Base-by-base conservation (phyloP, 129 eudicot species). In the Flaveria robusta region DNA sequence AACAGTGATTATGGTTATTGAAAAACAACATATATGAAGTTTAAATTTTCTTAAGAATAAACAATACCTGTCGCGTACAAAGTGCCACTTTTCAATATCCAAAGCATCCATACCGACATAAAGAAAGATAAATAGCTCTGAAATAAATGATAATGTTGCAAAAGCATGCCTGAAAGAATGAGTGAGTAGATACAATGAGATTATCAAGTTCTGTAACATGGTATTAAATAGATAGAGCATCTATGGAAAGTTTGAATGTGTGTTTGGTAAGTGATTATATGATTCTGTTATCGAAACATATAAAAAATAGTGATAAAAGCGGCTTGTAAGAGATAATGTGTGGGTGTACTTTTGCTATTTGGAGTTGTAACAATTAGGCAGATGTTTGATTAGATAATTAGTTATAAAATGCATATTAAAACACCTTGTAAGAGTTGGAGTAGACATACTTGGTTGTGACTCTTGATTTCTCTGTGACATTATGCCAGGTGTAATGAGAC, bases 91-190 rank as follows among this genome's bases (percentile, higher is more conserved):
- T 77, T 93, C 98, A 54, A 93, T 86, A 83, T 93, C 97, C 77
- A 92, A 80, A 74, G 97, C 96, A 86, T 92, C 97, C 97, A 92
- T 92, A 71, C 97, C 97, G 52, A 92, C 97, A 72, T 92, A 92
- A 60, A 92, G 93, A 74, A 92, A 92, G 74, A 92, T 92, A 65
- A 90, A 93, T 31, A 82, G 72, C 83, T 93, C 98, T 1, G 92
- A 84, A 79, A 90, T 83, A 81, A 93, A 93, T 23, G 98, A 90
- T 70, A 93, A 65, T 34, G 98, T 93, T 16, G 98, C 98, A 87
- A 93, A 93, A 20, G 92, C 85, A 80, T 93, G 98, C 92, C 98
- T 93, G 88, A 26, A 55, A 76, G 80, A 41, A 58, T 1, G 70
- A 74, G 41, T 10, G 47, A 14, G 46, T 14, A 43, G 68, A 42